phyloP scores from a whole-genome alignment of 495 filamentous ascomycete species.

The Aeminium ludgeri region DNA sequence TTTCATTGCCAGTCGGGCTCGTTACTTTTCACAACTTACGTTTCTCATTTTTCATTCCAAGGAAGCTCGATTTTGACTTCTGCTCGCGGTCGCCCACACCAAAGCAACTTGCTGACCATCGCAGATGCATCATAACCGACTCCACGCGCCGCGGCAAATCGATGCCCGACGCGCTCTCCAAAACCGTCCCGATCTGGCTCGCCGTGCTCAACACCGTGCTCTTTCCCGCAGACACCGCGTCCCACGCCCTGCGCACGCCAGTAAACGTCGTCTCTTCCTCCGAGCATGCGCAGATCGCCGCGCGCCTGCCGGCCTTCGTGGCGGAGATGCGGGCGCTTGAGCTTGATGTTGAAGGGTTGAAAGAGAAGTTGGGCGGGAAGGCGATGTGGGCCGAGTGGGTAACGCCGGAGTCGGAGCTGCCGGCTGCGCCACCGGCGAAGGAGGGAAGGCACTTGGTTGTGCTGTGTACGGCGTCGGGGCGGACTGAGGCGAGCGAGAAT shows the following conservation, averaged over 20 bases:
- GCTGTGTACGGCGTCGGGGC: conserved; percentile 63
- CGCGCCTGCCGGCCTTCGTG: conserved; percentile 48
- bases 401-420: conserved; percentile 29
- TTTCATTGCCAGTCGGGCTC: no score
- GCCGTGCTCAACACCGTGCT: conserved; percentile 64
- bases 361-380: conserved; percentile 28
- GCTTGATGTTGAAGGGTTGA: conserved; percentile 29
- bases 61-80: no score
- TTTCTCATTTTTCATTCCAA: no score
- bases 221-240: conserved; percentile 40
- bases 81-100: no score
- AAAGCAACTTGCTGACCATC: not conserved
- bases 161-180: conserved; percentile 75
- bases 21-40: no score
- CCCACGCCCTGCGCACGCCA: conserved; percentile 44
- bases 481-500: conserved; percentile 46
- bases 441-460: conserved; percentile 47
- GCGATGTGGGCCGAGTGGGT: conserved; percentile 52
- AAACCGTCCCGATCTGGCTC: conserved; percentile 90
- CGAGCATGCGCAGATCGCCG: conserved; percentile 65
- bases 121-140: conserved; percentile 78
- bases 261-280: conserved; percentile 49
- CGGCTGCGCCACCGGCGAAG: conserved; percentile 5
- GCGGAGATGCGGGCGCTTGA: conserved; percentile 26
- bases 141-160: conserved; percentile 86